Evolutionary conservation across 345 rosid species (phyloP).

Genomic region (Raphanus sativus): DNA sequence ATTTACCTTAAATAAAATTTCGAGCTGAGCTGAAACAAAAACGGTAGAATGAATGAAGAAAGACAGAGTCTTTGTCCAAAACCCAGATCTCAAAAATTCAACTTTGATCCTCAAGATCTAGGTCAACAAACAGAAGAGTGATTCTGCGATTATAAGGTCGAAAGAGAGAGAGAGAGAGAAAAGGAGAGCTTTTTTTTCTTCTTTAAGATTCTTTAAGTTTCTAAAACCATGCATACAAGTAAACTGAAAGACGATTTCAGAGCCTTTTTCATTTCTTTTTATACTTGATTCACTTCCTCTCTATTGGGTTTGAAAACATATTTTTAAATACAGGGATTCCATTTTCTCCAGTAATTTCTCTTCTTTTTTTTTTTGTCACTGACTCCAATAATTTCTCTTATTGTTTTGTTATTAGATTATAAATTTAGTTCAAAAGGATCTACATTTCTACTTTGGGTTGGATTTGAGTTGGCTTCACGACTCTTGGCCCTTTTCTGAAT

Average conservation of each 20-base stretch:
- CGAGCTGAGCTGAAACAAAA: slow-evolving; percentile 17
- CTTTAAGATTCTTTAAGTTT: background rate
- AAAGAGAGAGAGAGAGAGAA: slow-evolving; percentile 25
- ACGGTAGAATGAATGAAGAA: slow-evolving; percentile 21
- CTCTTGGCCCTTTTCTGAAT: background rate
- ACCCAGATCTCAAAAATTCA: slow-evolving; percentile 24
- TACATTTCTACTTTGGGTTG: slow-evolving; percentile 16
- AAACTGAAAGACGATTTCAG: slow-evolving; percentile 12
- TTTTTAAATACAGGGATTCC: background rate
- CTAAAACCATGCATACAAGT: slow-evolving; percentile 21
- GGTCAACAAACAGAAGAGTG: slow-evolving; percentile 14
- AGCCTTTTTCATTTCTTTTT: background rate
- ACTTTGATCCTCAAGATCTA: slow-evolving; percentile 32
- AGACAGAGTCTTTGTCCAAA: slow-evolving; percentile 30
- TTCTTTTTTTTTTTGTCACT: too few species aligned
- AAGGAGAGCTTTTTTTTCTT: slow-evolving; percentile 2
- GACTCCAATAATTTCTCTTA: background rate
- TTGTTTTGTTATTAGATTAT: slow-evolving; percentile 8
- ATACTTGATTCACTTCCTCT: slow-evolving; percentile 7
- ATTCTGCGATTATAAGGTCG: slow-evolving; percentile 9
- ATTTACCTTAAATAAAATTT: background rate
- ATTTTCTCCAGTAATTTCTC: slow-evolving; percentile 11
- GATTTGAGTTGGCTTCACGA: slow-evolving; percentile 37
- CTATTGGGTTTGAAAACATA: background rate
- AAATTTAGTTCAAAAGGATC: background rate